A percentile compares a stretch with the other conserved stretches of the same genome.
phyloP scores from a whole-genome alignment of 768 basidiomycete genomes.

The Brasilioporus rufonigricans region DNA sequence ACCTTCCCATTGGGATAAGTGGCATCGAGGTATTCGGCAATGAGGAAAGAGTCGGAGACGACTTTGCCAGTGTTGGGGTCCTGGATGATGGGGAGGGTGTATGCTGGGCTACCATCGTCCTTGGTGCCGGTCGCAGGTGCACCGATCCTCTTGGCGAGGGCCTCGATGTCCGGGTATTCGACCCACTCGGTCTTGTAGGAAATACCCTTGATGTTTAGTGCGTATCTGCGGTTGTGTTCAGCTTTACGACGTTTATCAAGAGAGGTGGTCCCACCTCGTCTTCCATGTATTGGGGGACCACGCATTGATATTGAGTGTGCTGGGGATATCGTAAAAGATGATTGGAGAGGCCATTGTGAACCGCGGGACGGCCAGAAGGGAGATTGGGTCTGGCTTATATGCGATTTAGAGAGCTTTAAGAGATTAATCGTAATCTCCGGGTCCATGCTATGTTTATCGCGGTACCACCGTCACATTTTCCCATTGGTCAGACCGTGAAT shows the following conservation, averaged over 20 bases:
- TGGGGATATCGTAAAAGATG: constrained; percentile 48
- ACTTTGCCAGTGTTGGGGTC: constrained; percentile 36
- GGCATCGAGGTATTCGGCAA: constrained; percentile 46
- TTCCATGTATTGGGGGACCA: constrained; percentile 51
- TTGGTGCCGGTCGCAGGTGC: constrained; percentile 31
- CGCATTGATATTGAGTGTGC: constrained; percentile 24
- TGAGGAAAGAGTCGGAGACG: constrained; percentile 41
- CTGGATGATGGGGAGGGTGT: constrained; percentile 42
- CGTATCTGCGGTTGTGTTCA: constrained; percentile 25
- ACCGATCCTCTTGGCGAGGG: constrained; percentile 31
- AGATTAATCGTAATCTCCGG: neutral
- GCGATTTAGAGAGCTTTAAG: neutral
- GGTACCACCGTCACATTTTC: neutral
- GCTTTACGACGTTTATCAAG: neutral
- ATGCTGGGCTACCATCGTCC: constrained; percentile 31
- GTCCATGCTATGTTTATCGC: constrained; percentile 6
- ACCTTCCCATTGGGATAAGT: constrained; percentile 36
- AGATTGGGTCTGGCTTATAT: constrained; percentile 5
- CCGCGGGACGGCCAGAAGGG: neutral
- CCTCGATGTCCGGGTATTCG: constrained; percentile 41
- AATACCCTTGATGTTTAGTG: constrained; percentile 41
- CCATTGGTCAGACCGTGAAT: neutral
- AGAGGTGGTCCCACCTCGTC: constrained; percentile 32
- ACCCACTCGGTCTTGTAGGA: constrained; percentile 43
- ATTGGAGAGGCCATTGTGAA: constrained; percentile 26